These are phyloP conservation scores for Cynanchum wilfordii DNA, from an alignment of 257 asterid genomes.

Conservation along the genomic window DNA sequence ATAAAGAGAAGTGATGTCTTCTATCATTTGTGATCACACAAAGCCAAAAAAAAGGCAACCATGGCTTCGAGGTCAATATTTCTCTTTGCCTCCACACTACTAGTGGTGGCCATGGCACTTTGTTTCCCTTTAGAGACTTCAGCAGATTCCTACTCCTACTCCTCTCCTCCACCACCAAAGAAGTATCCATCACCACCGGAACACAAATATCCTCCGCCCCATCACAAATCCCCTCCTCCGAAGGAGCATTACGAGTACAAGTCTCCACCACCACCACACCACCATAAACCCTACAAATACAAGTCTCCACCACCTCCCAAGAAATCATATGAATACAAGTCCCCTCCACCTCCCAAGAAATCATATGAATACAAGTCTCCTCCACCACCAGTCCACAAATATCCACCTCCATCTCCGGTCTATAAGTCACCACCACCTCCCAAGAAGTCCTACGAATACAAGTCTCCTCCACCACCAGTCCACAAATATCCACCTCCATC, in stretches of 20 bases:
- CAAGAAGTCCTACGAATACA: not conserved
- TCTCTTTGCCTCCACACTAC: not conserved
- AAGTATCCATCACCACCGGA: not conserved
- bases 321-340: too few species aligned
- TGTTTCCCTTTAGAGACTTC: not conserved
- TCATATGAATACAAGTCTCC: not conserved
- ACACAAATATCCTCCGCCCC: not conserved
- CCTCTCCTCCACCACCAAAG: not conserved
- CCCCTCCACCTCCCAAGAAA: not conserved
- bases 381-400: not conserved
- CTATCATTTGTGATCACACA: not conserved
- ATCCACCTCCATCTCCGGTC: not conserved
- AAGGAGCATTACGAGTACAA: not conserved
- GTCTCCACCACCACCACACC: constrained; percentile 5
- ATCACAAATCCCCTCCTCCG: not conserved
- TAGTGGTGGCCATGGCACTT: constrained; percentile 1
- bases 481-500: not conserved
- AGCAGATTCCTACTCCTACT: not conserved
- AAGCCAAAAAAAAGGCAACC: not conserved
- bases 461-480: not conserved
- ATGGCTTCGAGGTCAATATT: not conserved
- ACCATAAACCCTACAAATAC: not conserved
- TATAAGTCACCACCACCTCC: not conserved
- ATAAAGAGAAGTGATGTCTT: not conserved
- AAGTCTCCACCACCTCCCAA: not conserved